Base-by-base conservation (phyloP, 176 grass and related monocot species). In the Elaeis guineensis region DNA sequence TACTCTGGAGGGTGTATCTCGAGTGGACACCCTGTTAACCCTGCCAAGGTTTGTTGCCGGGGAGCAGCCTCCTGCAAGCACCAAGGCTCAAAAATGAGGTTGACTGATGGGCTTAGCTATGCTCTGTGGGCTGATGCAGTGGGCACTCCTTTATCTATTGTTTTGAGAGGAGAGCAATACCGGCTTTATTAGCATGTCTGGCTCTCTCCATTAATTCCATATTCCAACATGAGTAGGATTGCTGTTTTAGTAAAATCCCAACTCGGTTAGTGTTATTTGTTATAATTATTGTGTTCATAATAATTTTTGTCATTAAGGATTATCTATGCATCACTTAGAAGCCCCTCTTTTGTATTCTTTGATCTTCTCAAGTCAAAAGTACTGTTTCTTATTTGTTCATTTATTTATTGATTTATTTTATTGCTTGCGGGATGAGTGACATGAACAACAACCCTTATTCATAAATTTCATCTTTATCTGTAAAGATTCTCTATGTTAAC, bases 11-110 rank as follows among this genome's bases (percentile, higher is more conserved):
- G 49, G 85, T 28, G 82, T 77, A 26, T 65, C 69, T 16, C 65
- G 85, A 50, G 72, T 83, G 60, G 76, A 89, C 65, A 83, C 85
- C 3, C 72, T 89, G 63, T 65, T 83, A 49, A 21, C 59, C 11
- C 66, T 83, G 48, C 73, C 72, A 15, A 83, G 75, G 69, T 83
- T 89, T n/a, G 29, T 62, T 58, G 50, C 74, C 49, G 51, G 58
- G 29, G 59, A 19, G 14, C 51, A 51, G 22, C 17, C 57, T 62
- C 39, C 32, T 17, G 49, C 44, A 54, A 62, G 25, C 11, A 80
- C 54, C 25, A 73, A 77, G 64, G 17, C 32, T 63, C 8, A 29
- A 6, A 73, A 80, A 61, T 86, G 64, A 80, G 62, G 19, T 20
- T 25, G 25, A 65, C 23, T 55, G 19, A 66, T 25, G 28, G 55